phyloP scores from a whole-genome alignment of 257 asterid genomes.

The Vinca minor region DNA sequence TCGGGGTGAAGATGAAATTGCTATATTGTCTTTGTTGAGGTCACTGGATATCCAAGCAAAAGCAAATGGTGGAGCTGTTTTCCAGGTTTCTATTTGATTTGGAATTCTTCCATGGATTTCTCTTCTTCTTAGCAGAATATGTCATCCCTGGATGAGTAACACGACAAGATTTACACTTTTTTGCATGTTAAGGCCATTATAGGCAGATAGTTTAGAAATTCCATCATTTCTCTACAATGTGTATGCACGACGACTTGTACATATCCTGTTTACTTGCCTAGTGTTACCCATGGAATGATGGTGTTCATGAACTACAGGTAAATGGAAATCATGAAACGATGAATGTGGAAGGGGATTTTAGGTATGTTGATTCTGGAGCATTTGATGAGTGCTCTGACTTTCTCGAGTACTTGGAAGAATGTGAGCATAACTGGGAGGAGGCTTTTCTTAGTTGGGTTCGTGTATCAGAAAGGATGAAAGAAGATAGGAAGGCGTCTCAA shows the following conservation, averaged over 20 bases:
- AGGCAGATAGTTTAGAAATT: neutral
- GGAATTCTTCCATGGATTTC: neutral
- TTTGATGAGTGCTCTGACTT: conserved; percentile 74
- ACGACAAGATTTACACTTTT: too few species aligned
- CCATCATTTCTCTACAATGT: neutral
- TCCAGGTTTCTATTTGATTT: conserved; percentile 52
- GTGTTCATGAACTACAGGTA: conserved; percentile 36
- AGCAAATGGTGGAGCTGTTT: conserved; percentile 91
- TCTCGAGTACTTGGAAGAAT: conserved; percentile 66
- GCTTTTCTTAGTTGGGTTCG: conserved; percentile 72
- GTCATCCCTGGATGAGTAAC: neutral
- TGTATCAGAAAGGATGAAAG: conserved; percentile 51
- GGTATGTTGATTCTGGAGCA: conserved; percentile 75
- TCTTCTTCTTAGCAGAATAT: neutral
- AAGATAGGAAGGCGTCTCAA: conserved; percentile 38
- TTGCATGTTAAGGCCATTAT: neutral
- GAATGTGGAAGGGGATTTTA: conserved; percentile 89
- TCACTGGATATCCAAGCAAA: conserved; percentile 78
- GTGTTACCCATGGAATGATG: conserved; percentile 1
- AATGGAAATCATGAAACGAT: conserved; percentile 97
- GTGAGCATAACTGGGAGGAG: conserved; percentile 73
- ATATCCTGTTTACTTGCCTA: neutral
- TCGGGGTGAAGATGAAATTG: conserved; percentile 92
- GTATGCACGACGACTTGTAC: neutral
- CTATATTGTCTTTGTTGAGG: conserved; percentile 73